These are phyloP conservation scores for Aspergillus leporis DNA, from an alignment of 495 filamentous ascomycete species.

Conservation along the genomic window DNA sequence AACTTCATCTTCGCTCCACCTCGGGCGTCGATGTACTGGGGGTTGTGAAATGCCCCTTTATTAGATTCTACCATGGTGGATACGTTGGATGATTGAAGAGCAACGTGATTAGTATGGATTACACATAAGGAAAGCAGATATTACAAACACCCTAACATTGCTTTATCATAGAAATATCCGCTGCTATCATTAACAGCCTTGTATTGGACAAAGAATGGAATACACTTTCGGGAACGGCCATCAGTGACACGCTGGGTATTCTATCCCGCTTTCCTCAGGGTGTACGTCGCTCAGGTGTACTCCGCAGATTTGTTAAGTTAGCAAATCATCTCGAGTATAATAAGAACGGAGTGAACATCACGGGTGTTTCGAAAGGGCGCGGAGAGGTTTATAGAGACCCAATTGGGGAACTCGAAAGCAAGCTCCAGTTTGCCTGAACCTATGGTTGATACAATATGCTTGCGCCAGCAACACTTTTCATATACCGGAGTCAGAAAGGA, in stretches of 20 bases:
- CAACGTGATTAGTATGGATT: conserved; percentile 6
- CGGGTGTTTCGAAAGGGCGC: conserved; percentile 6
- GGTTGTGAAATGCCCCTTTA: conserved; percentile 18
- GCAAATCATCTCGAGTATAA: conserved; percentile 5
- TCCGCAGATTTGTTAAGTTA: conserved; percentile 20
- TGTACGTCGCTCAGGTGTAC: conserved; percentile 21
- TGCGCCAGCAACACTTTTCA: conserved; percentile 13
- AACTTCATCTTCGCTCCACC: conserved; percentile 18
- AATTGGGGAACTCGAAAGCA: neutral
- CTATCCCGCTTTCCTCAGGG: conserved; percentile 19
- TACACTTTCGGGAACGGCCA: neutral
- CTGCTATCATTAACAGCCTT: no score
- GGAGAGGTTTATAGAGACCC: neutral
- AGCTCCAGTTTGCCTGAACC: neutral
- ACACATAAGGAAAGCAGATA: neutral
- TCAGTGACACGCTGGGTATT: conserved; percentile 7
- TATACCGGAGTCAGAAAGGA: neutral
- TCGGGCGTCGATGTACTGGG: conserved; percentile 24
- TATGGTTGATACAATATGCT: conserved; percentile 8
- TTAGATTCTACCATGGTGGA: conserved; percentile 16
- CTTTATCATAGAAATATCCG: no score
- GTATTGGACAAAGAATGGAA: no score
- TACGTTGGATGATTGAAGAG: conserved; percentile 15
- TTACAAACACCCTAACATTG: no score
- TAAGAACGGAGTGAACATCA: conserved; percentile 7